phyloP scores from a whole-genome alignment of 805 yeast species.

The Lipomyces oligophaga region DNA sequence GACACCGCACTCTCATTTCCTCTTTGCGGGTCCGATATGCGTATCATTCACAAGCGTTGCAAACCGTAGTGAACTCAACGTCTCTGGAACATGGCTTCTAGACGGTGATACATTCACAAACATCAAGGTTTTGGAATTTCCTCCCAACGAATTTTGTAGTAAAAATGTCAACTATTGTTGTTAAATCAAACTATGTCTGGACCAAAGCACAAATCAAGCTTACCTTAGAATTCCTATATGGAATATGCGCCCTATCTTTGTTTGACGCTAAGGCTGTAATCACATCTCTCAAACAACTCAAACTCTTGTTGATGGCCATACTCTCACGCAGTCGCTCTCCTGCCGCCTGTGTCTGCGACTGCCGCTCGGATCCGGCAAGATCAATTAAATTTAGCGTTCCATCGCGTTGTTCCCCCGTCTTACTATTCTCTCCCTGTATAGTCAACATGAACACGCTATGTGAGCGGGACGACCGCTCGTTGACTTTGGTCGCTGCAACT shows the following conservation, averaged over 20 bases:
- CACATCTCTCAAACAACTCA: conserved; percentile 87
- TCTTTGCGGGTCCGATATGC: conserved; percentile 31
- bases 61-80: conserved; percentile 79
- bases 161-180: conserved; percentile 58
- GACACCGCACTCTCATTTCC: too few relatives aligned
- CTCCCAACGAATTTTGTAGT: conserved; percentile 77
- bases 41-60: conserved; percentile 55
- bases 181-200: not conserved
- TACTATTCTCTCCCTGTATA: conserved; percentile 51
- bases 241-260: conserved; percentile 48
- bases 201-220: not conserved
- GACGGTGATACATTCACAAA: conserved; percentile 82
- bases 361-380: conserved; percentile 90
- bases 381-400: conserved; percentile 81
- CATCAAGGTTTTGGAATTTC: conserved; percentile 86
- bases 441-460: conserved; percentile 74
- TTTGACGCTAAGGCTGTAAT: conserved; percentile 58
- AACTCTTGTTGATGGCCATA: conserved; percentile 79
- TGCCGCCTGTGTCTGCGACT: conserved; percentile 65
- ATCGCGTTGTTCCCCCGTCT: conserved; percentile 46
- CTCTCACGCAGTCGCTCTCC: conserved; percentile 86
- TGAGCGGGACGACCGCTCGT: conserved; percentile 84
- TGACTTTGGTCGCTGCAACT: conserved; percentile 77
- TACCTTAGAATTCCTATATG: conserved; percentile 61
- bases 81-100: conserved; percentile 61